Conservation (phyloP, 352 stramenopile species). For the Phytophthora podocarpi region DNA sequence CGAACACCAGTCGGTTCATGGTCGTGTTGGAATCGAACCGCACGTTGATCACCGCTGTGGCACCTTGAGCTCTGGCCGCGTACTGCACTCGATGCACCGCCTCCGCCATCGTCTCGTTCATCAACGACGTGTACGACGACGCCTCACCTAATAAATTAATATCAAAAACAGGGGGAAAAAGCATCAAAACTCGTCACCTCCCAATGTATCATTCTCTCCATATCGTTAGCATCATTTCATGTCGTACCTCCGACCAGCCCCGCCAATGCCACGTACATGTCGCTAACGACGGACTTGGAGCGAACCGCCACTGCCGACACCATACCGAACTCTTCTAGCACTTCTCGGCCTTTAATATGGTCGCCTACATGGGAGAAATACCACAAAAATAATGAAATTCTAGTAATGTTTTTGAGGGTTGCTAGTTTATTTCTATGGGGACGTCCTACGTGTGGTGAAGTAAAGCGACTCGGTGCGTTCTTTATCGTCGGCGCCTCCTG, state of each 20-base stretch:
- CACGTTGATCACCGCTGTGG: constrained; percentile 80
- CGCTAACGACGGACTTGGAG: constrained; percentile 83
- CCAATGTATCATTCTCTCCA: too few relatives aligned
- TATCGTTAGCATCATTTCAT: too few relatives aligned
- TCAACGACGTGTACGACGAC: constrained; percentile 75
- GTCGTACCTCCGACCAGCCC: constrained; percentile 73
- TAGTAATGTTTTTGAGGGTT: constrained; percentile 4
- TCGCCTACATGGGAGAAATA: constrained; percentile 50
- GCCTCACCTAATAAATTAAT: too few relatives aligned
- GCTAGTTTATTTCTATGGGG: too few relatives aligned
- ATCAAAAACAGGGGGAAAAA: too few relatives aligned
- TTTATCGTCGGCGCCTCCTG: not conserved
- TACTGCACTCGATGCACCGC: constrained; percentile 81
- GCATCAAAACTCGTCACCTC: too few relatives aligned
- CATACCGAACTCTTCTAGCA: constrained; percentile 77
- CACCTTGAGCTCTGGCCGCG: constrained; percentile 67
- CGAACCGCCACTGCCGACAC: constrained; percentile 78
- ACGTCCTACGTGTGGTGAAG: constrained; percentile 73
- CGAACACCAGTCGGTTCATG: constrained; percentile 87
- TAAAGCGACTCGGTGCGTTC: constrained; percentile 43
- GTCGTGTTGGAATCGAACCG: constrained; percentile 87
- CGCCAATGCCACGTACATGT: constrained; percentile 80
- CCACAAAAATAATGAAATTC: not conserved
- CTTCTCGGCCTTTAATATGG: constrained; percentile 66
- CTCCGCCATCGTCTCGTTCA: constrained; percentile 86